A percentile compares a stretch with the other conserved stretches of the same genome.
Evolutionary conservation across 495 filamentous ascomycete genomes (phyloP).

Genomic region (Rhypophila decipiens): DNA sequence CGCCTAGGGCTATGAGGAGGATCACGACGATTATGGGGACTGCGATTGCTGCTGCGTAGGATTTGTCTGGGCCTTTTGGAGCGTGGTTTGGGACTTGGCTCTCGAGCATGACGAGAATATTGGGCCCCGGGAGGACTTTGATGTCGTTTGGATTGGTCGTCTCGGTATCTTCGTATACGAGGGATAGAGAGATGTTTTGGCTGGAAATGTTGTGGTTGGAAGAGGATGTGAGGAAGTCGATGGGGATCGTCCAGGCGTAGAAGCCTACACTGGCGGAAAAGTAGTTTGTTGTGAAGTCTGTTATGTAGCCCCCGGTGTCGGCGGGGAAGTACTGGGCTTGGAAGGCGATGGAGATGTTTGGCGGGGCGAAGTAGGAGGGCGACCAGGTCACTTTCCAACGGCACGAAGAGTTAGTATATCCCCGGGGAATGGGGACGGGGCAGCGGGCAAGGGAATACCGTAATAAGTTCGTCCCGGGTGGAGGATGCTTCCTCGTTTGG

Average conservation of each 20-base stretch:
- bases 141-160: too few relatives aligned
- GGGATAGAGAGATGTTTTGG: slow-evolving; percentile 12
- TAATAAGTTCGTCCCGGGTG: slow-evolving; percentile 22
- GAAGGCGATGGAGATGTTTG: slow-evolving; percentile 8
- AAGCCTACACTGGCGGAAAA: slow-evolving; percentile 24
- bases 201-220: not conserved
- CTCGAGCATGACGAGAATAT: too few relatives aligned
- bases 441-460: slow-evolving; percentile 6
- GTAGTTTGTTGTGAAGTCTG: slow-evolving; percentile 3
- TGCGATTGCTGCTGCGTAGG: slow-evolving; percentile 13
- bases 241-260: slow-evolving; percentile 15
- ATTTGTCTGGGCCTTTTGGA: too few relatives aligned
- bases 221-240: slow-evolving; percentile 10
- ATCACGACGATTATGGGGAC: slow-evolving; percentile 18
- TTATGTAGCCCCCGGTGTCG: not conserved
- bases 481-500: slow-evolving; percentile 15
- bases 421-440: not conserved
- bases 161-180: slow-evolving; percentile 12
- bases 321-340: slow-evolving; percentile 1
- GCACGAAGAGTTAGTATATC: too few relatives aligned
- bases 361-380: slow-evolving; percentile 12
- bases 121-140: too few relatives aligned
- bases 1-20: slow-evolving; percentile 6
- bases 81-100: too few relatives aligned
- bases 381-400: slow-evolving; percentile 25